Base-by-base conservation (phyloP, 2,329 filamentous ascomycete genomes). In the Exserohilum rostratum region DNA sequence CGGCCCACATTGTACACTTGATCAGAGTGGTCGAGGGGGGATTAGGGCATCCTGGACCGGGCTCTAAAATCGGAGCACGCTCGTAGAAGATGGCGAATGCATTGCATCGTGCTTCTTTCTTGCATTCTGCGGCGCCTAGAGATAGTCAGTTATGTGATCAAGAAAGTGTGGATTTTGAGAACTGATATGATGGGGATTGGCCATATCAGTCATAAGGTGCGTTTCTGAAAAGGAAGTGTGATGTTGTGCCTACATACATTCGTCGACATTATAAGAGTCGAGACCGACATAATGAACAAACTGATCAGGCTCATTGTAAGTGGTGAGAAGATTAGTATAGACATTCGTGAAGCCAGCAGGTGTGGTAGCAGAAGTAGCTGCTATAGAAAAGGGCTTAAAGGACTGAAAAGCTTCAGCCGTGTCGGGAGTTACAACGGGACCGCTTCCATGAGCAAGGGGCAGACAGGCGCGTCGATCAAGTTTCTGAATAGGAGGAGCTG, bases 1-100 rank as follows among this genome's bases (percentile, higher is more conserved):
- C 47, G 15, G 44, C 46, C 55, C 65, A 63, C 42, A 70, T 60
- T 6, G 65, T 63, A 43, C 71, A 73, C 49, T 71, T 72, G 60
- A 71, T 70, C 27, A 65, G 30, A 18, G 63, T 67, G 9, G 60
- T 61, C 34, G 43, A 61, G 4, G 51, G 18, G 13, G 65, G 59
- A 18, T 65, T 54, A 2, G 51, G 30, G 51, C 67, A 68, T 3
- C 45, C 37, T 6, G 22, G 9, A 9, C 52, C 53, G 10, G 61
- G 60, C 3, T 58, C 46, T 10, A 54, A 13, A 22, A 18, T 31
- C 1, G 64, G 65, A 13, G 55, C 47, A 34, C 64, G 60, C 40
- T 65, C 64, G 34, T 60, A 62, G 51, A 60, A 68, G 50, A 65
- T 58, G 45, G 65, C 61, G 61, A 67, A 63, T 11, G 54, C 53